Percentiles rank a stretch among this genome's conserved stretches.
These are phyloP conservation scores for Scenedesmus sp. DNA, from an alignment of 163 green algal species.

Conservation along the genomic window DNA sequence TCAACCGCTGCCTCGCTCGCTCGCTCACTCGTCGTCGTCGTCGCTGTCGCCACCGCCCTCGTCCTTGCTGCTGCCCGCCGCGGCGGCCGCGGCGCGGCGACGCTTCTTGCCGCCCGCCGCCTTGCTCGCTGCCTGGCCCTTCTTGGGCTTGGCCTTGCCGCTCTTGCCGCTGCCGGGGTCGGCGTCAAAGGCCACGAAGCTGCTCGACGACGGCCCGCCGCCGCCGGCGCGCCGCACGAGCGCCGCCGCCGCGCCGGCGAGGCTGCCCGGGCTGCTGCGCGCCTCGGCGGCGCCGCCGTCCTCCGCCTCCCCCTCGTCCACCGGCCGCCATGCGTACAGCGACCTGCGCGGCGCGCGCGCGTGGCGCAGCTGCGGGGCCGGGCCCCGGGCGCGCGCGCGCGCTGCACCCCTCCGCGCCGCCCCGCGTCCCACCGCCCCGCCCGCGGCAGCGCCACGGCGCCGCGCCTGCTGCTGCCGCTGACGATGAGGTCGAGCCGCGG, in stretches of 20 bases:
- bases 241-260: not conserved
- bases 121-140: no score
- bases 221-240: constrained; percentile 13
- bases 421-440: not conserved
- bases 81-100: no score
- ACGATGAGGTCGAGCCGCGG: constrained; percentile 80
- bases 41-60: no score
- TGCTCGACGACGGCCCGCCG: constrained; percentile 39
- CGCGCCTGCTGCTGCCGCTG: constrained; percentile 75
- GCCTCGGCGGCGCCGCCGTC: constrained; percentile 43
- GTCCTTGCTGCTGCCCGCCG: no score
- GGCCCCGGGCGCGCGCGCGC: not conserved
- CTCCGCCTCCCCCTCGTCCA: constrained; percentile 21
- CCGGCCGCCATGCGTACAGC: constrained; percentile 76
- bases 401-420: not conserved
- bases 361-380: no score
- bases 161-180: constrained; percentile 48
- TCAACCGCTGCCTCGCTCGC: no score
- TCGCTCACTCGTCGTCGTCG: no score
- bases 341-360: no score
- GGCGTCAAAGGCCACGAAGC: constrained; percentile 68
- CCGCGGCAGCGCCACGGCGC: not conserved
- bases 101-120: no score
- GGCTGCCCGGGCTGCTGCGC: not conserved
- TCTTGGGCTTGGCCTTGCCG: constrained; percentile 32